Percentiles rank a stretch among this genome's conserved stretches.
These are phyloP conservation scores for Metschnikowia santaceciliae DNA, from an alignment of 805 yeast species.

Conservation along the genomic window DNA sequence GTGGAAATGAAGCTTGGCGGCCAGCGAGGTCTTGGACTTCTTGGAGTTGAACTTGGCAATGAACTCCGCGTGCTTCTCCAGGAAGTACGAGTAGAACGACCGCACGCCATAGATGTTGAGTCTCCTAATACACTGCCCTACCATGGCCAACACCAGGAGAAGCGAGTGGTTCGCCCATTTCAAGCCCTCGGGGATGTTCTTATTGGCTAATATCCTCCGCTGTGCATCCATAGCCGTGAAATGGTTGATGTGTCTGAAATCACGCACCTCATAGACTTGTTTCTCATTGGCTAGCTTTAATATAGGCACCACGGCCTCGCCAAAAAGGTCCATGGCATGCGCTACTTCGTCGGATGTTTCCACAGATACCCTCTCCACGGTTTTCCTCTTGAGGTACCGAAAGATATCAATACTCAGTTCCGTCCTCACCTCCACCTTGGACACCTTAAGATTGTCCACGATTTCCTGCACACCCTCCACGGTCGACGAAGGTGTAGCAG, in stretches of 20 bases:
- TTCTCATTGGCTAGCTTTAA: constrained; percentile 60
- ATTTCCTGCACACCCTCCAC: constrained; percentile 86
- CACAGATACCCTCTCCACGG: constrained; percentile 56
- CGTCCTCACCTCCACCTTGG: constrained; percentile 79
- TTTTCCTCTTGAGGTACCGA: constrained; percentile 71
- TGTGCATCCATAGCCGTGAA: constrained; percentile 70
- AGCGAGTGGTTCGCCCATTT: constrained; percentile 70
- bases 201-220: constrained; percentile 52
- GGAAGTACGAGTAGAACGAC: constrained; percentile 67
- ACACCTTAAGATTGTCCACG: constrained; percentile 65
- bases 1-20: constrained; percentile 58
- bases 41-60: constrained; percentile 51
- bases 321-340: constrained; percentile 50
- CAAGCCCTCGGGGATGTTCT: constrained; percentile 56
- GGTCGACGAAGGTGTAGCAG: constrained; percentile 94
- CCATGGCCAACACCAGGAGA: constrained; percentile 58
- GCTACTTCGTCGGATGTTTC: constrained; percentile 51
- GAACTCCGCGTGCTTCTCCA: constrained; percentile 54
- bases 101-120: constrained; percentile 78
- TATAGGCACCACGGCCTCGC: constrained; percentile 65
- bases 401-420: constrained; percentile 77
- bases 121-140: constrained; percentile 67
- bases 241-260: constrained; percentile 65
- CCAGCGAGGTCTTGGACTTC: constrained; percentile 61
- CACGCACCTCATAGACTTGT: constrained; percentile 59